Percentiles rank a stretch among this genome's conserved stretches.
Evolutionary conservation across 805 yeast genomes (phyloP).

Genomic region (Huiozyma sinensis): DNA sequence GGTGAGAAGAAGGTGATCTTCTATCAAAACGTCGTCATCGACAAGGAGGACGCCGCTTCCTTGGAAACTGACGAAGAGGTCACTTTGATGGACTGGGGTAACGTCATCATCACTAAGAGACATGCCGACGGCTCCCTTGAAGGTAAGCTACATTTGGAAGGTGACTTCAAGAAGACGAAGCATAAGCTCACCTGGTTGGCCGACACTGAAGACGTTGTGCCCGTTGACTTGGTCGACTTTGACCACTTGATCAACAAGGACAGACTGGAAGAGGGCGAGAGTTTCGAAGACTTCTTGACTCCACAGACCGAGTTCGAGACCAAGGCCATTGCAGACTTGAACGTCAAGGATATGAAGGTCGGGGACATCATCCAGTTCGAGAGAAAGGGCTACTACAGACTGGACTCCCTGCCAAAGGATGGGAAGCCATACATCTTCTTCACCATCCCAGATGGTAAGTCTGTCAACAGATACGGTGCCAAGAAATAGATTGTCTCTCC

Average conservation of each 20-base stretch:
- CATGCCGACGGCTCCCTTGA: conserved; percentile 55
- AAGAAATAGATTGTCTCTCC: conserved; percentile 34
- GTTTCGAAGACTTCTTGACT: conserved; percentile 85
- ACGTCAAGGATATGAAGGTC: conserved; percentile 62
- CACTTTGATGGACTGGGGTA: conserved; percentile 99
- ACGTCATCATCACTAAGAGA: conserved; percentile 66
- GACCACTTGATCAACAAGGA: conserved; percentile 94
- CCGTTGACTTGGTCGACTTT: conserved; percentile 77
- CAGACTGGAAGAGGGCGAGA: conserved; percentile 87
- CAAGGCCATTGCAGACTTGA: conserved; percentile 68
- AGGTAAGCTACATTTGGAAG: conserved; percentile 79
- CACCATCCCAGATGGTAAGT: conserved; percentile 93
- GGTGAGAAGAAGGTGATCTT: conserved; percentile 74
- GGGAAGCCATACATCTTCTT: conserved; percentile 68
- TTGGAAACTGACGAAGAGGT: conserved; percentile 79
- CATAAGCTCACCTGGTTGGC: conserved; percentile 95
- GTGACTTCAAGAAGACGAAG: conserved; percentile 94
- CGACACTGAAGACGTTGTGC: conserved; percentile 57
- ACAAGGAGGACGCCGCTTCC: conserved; percentile 75
- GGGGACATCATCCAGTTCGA: conserved; percentile 92
- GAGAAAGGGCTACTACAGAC: conserved; percentile 90
- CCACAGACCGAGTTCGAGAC: conserved; percentile 78
- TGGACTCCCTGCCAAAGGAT: conserved; percentile 47
- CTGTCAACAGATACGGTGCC: conserved; percentile 64
- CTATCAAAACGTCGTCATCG: conserved; percentile 56